Conservation (phyloP, 1,139 yeast species). For the Suhomyces kunorum region DNA sequence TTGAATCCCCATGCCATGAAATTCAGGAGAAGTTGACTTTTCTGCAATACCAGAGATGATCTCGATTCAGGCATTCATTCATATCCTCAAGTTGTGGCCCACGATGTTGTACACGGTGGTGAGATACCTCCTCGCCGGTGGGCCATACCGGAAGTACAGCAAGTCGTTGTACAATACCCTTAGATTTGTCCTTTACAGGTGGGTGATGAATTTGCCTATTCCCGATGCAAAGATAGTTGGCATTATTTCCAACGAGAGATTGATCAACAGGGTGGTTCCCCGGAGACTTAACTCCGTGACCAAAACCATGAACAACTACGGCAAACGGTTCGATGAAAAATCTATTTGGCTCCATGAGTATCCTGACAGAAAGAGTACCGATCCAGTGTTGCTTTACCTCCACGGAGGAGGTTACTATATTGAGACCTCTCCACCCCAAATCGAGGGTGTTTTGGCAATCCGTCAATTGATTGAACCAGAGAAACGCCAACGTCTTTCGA, state of each 20-base stretch:
- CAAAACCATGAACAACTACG: constrained; percentile 29
- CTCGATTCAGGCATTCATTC: background rate
- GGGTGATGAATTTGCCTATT: constrained; percentile 1
- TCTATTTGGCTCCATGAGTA: constrained; percentile 42
- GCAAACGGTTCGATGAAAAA: constrained; percentile 34
- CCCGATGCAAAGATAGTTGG: constrained; percentile 4
- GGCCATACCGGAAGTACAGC: constrained; percentile 8
- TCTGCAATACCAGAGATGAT: background rate
- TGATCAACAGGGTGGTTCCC: constrained; percentile 14
- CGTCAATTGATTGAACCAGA: constrained; percentile 32
- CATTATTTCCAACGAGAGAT: background rate
- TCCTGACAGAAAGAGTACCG: constrained; percentile 26
- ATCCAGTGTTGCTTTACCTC: constrained; percentile 40
- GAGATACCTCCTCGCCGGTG: constrained; percentile 6
- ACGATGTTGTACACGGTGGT: background rate
- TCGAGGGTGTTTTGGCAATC: constrained; percentile 33
- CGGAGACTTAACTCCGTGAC: constrained; percentile 10
- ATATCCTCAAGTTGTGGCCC: background rate
- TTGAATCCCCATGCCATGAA: too few species aligned
- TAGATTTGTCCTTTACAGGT: constrained; percentile 3
- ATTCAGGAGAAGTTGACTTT: too few species aligned
- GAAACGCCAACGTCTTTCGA: constrained; percentile 28
- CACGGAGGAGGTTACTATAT: constrained; percentile 50
- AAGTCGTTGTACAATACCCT: constrained; percentile 3
- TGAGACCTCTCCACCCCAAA: constrained; percentile 37